These are phyloP conservation scores for Coriaria nepalensis DNA, from an alignment of 306 rosid genomes.

Conservation along the genomic window DNA sequence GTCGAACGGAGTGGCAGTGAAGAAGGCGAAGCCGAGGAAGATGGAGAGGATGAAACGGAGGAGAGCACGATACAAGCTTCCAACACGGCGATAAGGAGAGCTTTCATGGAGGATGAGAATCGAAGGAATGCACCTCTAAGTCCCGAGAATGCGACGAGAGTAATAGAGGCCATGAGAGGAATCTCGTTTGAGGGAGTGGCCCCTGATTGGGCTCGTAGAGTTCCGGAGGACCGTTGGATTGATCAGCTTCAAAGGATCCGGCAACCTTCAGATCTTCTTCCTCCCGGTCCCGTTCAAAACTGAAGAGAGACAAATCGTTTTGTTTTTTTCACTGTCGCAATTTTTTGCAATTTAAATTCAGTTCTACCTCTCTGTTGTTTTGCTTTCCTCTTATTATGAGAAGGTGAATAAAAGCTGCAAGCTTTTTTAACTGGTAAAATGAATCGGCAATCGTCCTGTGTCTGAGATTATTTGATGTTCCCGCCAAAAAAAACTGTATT, in stretches of 20 bases:
- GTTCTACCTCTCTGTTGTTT: too few relatives aligned
- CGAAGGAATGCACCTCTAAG: constrained; percentile 60
- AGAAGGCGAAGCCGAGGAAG: constrained; percentile 24
- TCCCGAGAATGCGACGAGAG: constrained; percentile 60
- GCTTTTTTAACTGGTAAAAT: too few relatives aligned
- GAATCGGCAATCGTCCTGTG: too few relatives aligned
- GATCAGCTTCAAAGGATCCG: constrained; percentile 49
- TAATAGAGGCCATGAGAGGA: constrained; percentile 82
- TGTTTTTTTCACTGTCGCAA: too few relatives aligned
- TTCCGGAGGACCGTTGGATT: constrained; percentile 62
- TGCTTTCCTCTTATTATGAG: too few relatives aligned
- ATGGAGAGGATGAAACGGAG: constrained; percentile 15
- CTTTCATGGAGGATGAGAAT: constrained; percentile 61
- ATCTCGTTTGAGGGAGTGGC: constrained; percentile 49
- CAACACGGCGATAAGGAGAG: constrained; percentile 40
- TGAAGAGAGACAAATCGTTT: not conserved
- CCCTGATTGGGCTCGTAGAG: constrained; percentile 53
- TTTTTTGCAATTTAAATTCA: not conserved
- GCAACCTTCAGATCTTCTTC: constrained; percentile 21
- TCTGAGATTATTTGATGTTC: too few relatives aligned
- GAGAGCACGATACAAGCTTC: constrained; percentile 24
- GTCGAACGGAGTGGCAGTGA: constrained; percentile 26
- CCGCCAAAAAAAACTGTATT: too few relatives aligned
- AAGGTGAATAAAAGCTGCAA: too few relatives aligned
- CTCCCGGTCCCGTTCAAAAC: not conserved